A percentile compares a stretch with the other conserved stretches of the same genome.
Conservation (phyloP, 768 basidiomycete species). For the Suillus americanus region DNA sequence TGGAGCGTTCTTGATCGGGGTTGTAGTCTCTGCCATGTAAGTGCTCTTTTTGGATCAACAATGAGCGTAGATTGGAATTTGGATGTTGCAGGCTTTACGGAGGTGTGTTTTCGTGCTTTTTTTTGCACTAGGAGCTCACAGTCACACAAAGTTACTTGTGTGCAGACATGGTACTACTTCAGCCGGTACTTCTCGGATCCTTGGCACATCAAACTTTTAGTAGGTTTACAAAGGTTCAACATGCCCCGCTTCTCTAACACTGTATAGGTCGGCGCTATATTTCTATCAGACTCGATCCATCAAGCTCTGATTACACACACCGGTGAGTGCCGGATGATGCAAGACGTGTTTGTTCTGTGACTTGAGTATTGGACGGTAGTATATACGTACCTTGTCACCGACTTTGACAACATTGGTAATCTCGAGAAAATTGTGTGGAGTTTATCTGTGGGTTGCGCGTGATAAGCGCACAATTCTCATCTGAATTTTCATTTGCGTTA, state of each 20-base stretch:
- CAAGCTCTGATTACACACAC: conserved; percentile 52
- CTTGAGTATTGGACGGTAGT: conserved; percentile 26
- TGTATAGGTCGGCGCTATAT: conserved; percentile 45
- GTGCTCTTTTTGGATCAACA: conserved; percentile 17
- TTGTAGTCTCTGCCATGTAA: conserved; percentile 45
- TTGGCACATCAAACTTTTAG: conserved; percentile 43
- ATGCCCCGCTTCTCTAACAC: background rate
- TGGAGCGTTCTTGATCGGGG: conserved; percentile 47
- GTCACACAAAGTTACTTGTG: conserved; percentile 39
- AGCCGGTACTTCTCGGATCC: conserved; percentile 42
- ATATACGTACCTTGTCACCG: conserved; percentile 41
- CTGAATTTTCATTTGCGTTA: background rate
- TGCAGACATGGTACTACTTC: conserved; percentile 53
- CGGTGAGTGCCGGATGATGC: conserved; percentile 25
- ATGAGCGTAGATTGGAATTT: background rate
- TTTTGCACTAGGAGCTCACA: background rate
- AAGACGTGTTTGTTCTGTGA: background rate
- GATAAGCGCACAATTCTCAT: background rate
- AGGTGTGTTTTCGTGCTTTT: conserved; percentile 28
- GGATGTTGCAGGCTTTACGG: conserved; percentile 41
- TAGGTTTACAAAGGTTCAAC: conserved; percentile 19
- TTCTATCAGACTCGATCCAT: conserved; percentile 50
- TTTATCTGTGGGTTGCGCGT: conserved; percentile 9
- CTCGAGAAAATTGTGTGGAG: conserved; percentile 41
- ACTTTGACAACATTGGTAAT: conserved; percentile 31